These are phyloP conservation scores for Sporisorium graminicola DNA, from an alignment of 1,284 basidiomycete genomes.

Conservation along the genomic window DNA sequence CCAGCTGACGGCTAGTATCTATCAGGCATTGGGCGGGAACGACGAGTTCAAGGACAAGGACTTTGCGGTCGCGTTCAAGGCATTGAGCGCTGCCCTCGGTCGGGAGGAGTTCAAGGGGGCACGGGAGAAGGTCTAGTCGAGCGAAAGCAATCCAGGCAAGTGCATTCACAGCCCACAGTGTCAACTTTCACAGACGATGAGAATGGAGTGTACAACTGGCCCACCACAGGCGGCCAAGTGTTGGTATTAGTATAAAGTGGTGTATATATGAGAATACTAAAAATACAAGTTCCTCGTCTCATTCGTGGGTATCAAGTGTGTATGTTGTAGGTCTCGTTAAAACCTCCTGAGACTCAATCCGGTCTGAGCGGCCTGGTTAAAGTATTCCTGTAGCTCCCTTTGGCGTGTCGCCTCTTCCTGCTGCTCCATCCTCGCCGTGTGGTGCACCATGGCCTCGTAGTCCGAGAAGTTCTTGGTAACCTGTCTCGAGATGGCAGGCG, in stretches of 20 bases:
- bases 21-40: slow-evolving; percentile 53
- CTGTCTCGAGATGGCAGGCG: slow-evolving; percentile 38
- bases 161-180: too few species aligned
- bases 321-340: not conserved
- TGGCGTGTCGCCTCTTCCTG: slow-evolving; percentile 36
- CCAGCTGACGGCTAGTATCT: slow-evolving; percentile 52
- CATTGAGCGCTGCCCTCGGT: slow-evolving; percentile 49
- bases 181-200: not conserved
- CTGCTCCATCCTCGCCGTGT: slow-evolving; percentile 23
- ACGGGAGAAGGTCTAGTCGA: slow-evolving; percentile 26
- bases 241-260: slow-evolving; percentile 17
- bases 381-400: slow-evolving; percentile 28
- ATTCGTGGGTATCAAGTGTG: slow-evolving; percentile 19
- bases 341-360: slow-evolving; percentile 38
- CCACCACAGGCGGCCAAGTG: not conserved
- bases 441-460: slow-evolving; percentile 35
- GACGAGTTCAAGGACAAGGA: slow-evolving; percentile 58
- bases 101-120: slow-evolving; percentile 47
- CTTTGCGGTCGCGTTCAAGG: slow-evolving; percentile 62
- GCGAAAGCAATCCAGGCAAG: not conserved
- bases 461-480: slow-evolving; percentile 35
- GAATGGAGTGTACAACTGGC: not conserved
- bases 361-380: slow-evolving; percentile 30
- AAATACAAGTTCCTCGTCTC: slow-evolving; percentile 12
- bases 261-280: slow-evolving; percentile 5